These are phyloP conservation scores for Scedosporium minutisporum DNA, from an alignment of 2,329 filamentous ascomycete species.

Conservation along the genomic window DNA sequence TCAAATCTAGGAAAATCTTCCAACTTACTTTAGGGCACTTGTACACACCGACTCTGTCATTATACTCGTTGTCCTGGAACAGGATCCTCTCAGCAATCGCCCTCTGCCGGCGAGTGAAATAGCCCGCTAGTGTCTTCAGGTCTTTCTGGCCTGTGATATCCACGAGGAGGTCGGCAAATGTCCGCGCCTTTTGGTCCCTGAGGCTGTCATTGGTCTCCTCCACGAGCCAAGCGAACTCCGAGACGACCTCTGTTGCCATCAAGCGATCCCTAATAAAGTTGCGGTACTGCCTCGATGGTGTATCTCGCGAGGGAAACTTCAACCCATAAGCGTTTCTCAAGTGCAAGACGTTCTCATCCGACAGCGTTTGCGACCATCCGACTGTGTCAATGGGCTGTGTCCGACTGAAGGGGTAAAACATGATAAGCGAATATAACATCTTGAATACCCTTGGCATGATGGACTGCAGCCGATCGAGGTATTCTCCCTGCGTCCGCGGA, in stretches of 20 bases:
- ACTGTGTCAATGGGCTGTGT: background rate
- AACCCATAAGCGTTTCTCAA: background rate
- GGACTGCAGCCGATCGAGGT: constrained; percentile 10
- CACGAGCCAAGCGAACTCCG: background rate
- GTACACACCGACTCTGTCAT: background rate
- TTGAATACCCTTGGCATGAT: constrained; percentile 10
- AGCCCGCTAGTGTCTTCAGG: background rate
- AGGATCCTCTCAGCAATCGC: background rate
- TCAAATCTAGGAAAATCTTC: background rate
- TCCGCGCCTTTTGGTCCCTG: background rate
- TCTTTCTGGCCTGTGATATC: background rate
- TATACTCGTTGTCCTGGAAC: constrained; percentile 1
- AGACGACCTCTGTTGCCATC: background rate
- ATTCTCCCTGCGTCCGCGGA: constrained; percentile 12
- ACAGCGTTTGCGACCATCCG: too few relatives aligned
- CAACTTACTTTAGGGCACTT: background rate
- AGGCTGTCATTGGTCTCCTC: background rate
- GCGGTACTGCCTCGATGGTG: background rate
- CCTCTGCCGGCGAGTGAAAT: background rate
- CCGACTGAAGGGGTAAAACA: constrained; percentile 1
- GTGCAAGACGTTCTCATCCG: background rate
- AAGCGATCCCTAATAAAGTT: background rate
- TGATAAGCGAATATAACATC: constrained; percentile 11
- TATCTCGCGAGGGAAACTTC: background rate
- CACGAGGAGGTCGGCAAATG: background rate